Percentiles rank a stretch among this genome's conserved stretches.
phyloP scores from a whole-genome alignment of 2,329 filamentous ascomycete genomes.

The Cladosporium sp. region DNA sequence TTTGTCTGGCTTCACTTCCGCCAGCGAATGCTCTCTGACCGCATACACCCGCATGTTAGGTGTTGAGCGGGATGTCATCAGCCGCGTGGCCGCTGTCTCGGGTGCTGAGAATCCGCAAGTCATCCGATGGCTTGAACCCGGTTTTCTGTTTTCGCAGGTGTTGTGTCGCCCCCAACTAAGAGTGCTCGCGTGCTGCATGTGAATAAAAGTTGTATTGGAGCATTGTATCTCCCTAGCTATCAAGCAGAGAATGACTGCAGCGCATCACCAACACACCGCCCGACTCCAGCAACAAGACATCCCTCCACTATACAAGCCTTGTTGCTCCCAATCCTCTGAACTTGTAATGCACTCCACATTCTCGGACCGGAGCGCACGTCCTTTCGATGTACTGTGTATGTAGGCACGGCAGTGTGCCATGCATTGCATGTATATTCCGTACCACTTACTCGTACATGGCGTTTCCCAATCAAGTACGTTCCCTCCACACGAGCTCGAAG shows the following conservation, averaged over 20 bases:
- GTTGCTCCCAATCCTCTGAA: not conserved
- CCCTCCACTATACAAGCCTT: slow-evolving; percentile 3
- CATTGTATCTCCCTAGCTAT: not conserved
- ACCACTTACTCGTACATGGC: not conserved
- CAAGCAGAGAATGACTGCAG: not conserved
- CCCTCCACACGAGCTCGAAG: not conserved
- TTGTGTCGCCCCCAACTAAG: not conserved
- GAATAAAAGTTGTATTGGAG: not conserved
- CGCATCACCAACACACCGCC: not conserved
- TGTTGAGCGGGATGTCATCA: not conserved
- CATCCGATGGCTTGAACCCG: not conserved
- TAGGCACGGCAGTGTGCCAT: not conserved
- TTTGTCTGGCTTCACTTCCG: not conserved
- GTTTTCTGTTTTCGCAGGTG: not conserved
- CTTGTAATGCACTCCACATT: not conserved
- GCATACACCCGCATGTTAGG: not conserved
- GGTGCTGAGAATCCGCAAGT: not conserved
- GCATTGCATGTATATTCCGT: slow-evolving; percentile 5
- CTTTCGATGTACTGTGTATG: not conserved
- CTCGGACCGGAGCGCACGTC: slow-evolving; percentile 7
- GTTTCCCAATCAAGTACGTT: not conserved
- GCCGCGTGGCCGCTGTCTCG: slow-evolving; percentile 1
- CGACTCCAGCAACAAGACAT: not conserved
- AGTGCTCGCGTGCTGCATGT: not conserved
- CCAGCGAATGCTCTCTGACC: slow-evolving; percentile 9